These are phyloP conservation scores for Murraya koenigii DNA, from an alignment of 345 rosid genomes.

Conservation along the genomic window DNA sequence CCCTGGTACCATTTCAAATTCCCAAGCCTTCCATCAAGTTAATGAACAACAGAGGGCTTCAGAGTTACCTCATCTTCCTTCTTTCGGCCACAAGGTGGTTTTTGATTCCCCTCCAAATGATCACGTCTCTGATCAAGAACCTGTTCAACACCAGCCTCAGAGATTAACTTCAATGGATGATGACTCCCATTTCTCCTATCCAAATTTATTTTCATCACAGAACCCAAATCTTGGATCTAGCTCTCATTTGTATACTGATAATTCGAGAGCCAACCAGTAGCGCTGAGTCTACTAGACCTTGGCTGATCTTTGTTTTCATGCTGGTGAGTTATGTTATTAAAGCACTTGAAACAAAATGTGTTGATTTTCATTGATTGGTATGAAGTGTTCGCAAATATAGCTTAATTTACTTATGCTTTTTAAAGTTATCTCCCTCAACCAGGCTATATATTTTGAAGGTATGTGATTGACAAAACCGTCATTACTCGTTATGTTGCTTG, in stretches of 20 bases:
- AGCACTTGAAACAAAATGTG: background rate
- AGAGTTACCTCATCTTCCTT: conserved; percentile 29
- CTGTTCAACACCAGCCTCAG: conserved; percentile 52
- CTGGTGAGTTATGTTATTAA: conserved; percentile 12
- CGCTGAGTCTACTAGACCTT: conserved; percentile 10
- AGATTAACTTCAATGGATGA: conserved; percentile 73
- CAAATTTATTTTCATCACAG: conserved; percentile 61
- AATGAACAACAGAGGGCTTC: conserved; percentile 18
- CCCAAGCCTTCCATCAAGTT: background rate
- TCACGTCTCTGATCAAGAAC: conserved; percentile 19
- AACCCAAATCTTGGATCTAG: conserved; percentile 31
- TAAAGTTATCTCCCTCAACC: no score
- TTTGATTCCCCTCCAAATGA: conserved; percentile 31
- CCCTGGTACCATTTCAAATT: conserved; percentile 1
- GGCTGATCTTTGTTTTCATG: background rate
- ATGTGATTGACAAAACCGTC: background rate
- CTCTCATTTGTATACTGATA: conserved; percentile 28
- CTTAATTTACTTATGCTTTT: background rate
- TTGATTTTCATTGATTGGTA: conserved; percentile 12
- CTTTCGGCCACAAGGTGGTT: conserved; percentile 24
- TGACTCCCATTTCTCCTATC: conserved; percentile 76
- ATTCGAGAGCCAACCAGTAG: conserved; percentile 29
- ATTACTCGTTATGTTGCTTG: background rate
- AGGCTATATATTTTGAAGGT: no score
- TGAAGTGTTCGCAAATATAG: conserved; percentile 7